A percentile compares a stretch with the other conserved stretches of the same genome.
These are phyloP conservation scores for Hippophae gyantsensis DNA, from an alignment of 306 rosid genomes.

Conservation along the genomic window DNA sequence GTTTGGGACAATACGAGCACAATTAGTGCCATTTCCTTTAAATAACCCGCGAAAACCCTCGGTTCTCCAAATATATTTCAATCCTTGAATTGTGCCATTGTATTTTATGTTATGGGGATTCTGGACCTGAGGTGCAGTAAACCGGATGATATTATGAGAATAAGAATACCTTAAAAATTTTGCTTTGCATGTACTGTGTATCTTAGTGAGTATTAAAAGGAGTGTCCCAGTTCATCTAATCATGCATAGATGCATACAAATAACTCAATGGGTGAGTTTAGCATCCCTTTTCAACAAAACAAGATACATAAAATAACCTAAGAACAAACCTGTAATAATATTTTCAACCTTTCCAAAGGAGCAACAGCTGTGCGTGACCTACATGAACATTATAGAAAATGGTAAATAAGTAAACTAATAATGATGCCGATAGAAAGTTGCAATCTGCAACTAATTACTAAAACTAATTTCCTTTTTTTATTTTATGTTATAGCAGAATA, in stretches of 20 bases:
- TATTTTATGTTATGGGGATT: slow-evolving; percentile 85
- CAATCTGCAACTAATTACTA: too few species aligned
- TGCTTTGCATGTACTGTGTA: not conserved
- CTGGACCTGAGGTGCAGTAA: slow-evolving; percentile 58
- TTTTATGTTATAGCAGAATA: too few species aligned
- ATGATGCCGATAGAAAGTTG: too few species aligned
- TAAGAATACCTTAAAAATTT: not conserved
- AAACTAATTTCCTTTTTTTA: too few species aligned
- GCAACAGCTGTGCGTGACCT: slow-evolving; percentile 99
- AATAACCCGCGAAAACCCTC: slow-evolving; percentile 94
- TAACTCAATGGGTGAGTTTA: too few species aligned
- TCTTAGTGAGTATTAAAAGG: not conserved
- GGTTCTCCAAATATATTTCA: slow-evolving; percentile 87
- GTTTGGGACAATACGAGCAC: slow-evolving; percentile 95
- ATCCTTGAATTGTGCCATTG: slow-evolving; percentile 89
- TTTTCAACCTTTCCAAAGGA: slow-evolving; percentile 90
- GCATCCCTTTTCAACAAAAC: not conserved
- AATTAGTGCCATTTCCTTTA: slow-evolving; percentile 93
- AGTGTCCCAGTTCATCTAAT: not conserved
- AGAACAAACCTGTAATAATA: slow-evolving; percentile 78
- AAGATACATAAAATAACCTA: slow-evolving; percentile 8
- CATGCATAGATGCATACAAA: too few species aligned
- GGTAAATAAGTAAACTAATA: too few species aligned
- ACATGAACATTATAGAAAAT: slow-evolving; percentile 12
- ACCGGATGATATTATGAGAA: slow-evolving; percentile 2